A percentile compares a stretch with the other conserved stretches of the same genome.
These are phyloP conservation scores for Botrytis porri DNA, from an alignment of 2,329 filamentous ascomycete genomes.

Conservation along the genomic window DNA sequence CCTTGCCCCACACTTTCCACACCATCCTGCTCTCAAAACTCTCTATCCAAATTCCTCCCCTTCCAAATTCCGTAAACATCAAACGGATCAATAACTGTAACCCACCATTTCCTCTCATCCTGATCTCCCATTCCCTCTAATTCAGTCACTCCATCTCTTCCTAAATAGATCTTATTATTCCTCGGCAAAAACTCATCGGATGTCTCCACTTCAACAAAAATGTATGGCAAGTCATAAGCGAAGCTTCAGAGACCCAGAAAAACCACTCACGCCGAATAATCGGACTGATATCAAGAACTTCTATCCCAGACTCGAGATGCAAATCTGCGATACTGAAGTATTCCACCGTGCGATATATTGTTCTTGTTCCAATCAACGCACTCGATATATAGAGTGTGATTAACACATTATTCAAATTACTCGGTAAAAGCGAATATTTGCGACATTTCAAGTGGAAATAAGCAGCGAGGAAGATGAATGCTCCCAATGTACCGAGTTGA, in stretches of 20 bases:
- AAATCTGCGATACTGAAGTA: conserved; percentile 51
- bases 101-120: conserved; percentile 42
- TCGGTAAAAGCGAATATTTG: conserved; percentile 35
- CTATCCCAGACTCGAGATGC: conserved; percentile 38
- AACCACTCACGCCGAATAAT: conserved; percentile 57
- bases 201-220: conserved; percentile 50
- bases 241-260: conserved; percentile 57
- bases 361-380: conserved; percentile 50
- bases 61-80: conserved; percentile 31
- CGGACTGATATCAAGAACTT: conserved; percentile 41
- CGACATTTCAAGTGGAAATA: conserved; percentile 49
- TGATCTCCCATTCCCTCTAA: conserved; percentile 49
- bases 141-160: conserved; percentile 49
- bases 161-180: conserved; percentile 49
- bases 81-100: conserved; percentile 37
- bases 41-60: conserved; percentile 30
- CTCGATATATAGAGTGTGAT: conserved; percentile 52
- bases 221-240: conserved; percentile 51
- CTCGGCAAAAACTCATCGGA: conserved; percentile 51
- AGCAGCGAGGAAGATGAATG: conserved; percentile 49
- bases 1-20: conserved; percentile 10
- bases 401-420: conserved; percentile 39
- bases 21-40: conserved; percentile 34
- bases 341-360: conserved; percentile 57
- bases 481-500: conserved; percentile 51